Evolutionary conservation across 1,139 yeast genomes (phyloP), one percentile per base, ranked within the genome.

Genomic region (Protomyces pachydermus): DNA sequence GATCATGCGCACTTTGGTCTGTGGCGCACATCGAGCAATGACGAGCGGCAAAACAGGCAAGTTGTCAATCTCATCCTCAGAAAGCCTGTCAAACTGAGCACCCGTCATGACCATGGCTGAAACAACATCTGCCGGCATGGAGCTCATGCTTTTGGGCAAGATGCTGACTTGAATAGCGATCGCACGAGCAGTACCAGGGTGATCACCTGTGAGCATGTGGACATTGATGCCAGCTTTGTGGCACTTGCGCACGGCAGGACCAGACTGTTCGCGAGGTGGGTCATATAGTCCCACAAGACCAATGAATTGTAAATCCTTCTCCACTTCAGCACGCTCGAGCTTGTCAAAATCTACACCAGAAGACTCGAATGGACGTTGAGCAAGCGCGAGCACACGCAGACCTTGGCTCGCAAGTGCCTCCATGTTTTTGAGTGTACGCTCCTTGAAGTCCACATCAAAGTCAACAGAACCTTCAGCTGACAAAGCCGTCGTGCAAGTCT

Each of bases 111-210:
- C 85, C 90, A 87, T 86, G 25, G 82, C 80, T 65, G 81, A 76
- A 48, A 84, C 84, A 37, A 86, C 84, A 16, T 84, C 87, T 20
- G 79, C 79, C 39, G 86, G 74, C 56, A 64, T 35, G 18, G 56
- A 20, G 37, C 56, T 52, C 67, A 72, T 86, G 34, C 46, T 51
- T 37, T 56, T 58, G 9, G 96, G 96, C 61, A 90, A 76, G 68
- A 87, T 87, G 23, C 96, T 96, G 53, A 88, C 95, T 74, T 88
- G 91, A 72, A 84, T 86, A 12, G 95, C 93, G 76, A 87, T 87
- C 2, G 93, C 91, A 65, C 80, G 79, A 28, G 95, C 95, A 56
- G 95, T 88, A 53, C 88, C 87, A 2, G 89, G 89, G 72, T 87
- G 93, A 72, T 88, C 95, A 69, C 95, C 95, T 32, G 95, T 88